Conservation (phyloP, 257 asterid genomes). For the Solanum microdontum region DNA sequence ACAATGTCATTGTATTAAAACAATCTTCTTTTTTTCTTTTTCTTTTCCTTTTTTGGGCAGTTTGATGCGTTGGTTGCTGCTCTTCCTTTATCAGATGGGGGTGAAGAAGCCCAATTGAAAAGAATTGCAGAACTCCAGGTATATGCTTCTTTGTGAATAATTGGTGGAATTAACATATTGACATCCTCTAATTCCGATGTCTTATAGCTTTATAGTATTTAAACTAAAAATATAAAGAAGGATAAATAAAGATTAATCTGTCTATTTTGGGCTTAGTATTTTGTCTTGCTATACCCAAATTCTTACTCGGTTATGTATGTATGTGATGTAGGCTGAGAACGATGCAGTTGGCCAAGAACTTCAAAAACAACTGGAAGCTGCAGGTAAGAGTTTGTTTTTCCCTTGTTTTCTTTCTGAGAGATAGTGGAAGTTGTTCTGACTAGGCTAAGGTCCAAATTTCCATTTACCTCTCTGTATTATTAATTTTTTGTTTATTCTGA, state of each 20-base stretch:
- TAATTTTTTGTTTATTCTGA: not conserved
- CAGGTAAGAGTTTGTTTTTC: conserved; percentile 33
- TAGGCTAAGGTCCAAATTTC: not conserved
- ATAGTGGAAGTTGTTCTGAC: not conserved
- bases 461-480: not conserved
- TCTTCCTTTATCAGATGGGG: conserved; percentile 67
- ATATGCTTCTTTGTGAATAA: not conserved
- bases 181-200: not conserved
- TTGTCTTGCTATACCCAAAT: not conserved
- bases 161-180: not conserved
- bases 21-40: not conserved
- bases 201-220: not conserved
- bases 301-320: not conserved
- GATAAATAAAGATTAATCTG: not conserved
- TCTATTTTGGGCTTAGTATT: not conserved
- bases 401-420: not conserved
- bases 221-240: not conserved
- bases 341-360: conserved; percentile 87
- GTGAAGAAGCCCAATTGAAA: conserved; percentile 84
- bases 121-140: conserved; percentile 86
- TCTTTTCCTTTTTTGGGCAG: conserved; percentile 16
- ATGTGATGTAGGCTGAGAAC: conserved; percentile 56
- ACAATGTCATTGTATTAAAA: not conserved
- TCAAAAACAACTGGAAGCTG: conserved; percentile 84
- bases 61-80: conserved; percentile 85